Base-by-base conservation (phyloP, 306 rosid genomes). In the Cyamopsis tetragonoloba region DNA sequence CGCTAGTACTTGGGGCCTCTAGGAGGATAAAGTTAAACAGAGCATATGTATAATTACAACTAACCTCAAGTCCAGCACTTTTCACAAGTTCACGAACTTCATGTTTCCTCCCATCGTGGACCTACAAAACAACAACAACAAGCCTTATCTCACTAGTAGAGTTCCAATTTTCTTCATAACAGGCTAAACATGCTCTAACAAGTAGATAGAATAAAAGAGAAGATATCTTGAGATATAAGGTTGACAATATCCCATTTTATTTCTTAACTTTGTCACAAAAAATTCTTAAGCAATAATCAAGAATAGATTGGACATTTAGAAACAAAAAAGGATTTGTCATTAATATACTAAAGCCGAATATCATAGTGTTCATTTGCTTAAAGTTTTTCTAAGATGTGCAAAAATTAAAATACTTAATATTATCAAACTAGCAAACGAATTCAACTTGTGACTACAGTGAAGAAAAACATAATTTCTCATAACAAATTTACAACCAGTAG, bases 81-180 rank as follows among this genome's bases (percentile, higher is more conserved):
- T 89, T 92, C 53, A 92, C 96, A 20, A 92, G 96, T 63, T 87
- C 98, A 60, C 96, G 90, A 59, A 89, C 98, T 80, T 92, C 98
- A 18, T 87, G 98, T 81, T 92, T 89, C 87, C 98, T 89, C 77
- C 98, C 98, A 27, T 92, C 98, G 79, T 92, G 96, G 65, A 92
- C 98, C 98, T 89, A 66, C n/a, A n/a, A n/a, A n/a, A n/a, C n/a
- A n/a, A n/a, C n/a, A n/a, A n/a, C n/a, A n/a, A n/a, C n/a, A n/a
- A n/a, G n/a, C n/a, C n/a, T n/a, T n/a, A n/a, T n/a, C n/a, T n/a
- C n/a, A n/a, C n/a, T n/a, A n/a, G n/a, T n/a, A n/a, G n/a, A 68
- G 50, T 70, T 48, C 20, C 55, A 9, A 39, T 19, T 42, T 46
- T 58, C 70, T 50, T 31, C 41, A 43, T 58, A 44, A 69, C 65